Evolutionary conservation across 1,284 basidiomycete species (phyloP), one percentile per base, ranked within the genome.

Genomic region (Fomitopsis pinicola): DNA sequence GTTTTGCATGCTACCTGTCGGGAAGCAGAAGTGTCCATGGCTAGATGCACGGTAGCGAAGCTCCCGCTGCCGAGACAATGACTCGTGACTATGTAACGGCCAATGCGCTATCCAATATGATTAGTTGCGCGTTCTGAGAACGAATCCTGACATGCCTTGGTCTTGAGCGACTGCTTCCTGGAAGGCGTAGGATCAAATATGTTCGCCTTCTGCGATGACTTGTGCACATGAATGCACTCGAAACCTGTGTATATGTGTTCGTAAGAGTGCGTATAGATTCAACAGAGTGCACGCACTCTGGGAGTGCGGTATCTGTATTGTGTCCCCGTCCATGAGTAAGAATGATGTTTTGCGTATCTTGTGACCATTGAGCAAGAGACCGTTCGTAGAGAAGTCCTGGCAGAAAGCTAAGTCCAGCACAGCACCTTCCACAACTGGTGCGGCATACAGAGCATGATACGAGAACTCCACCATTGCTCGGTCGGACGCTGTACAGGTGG

Each of bases 1-100:
- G 85, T 91, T 73, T 95, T 95, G 75, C 91, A 92, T 8, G 92
- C 92, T 30, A 91, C 89, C 73, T 94, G 92, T 53, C 84, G 80
- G 65, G 82, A 78, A 38, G 79, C 80, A n/a, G 73, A 68, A 5
- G 78, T 79, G 67, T 92, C 88, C 59, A 88, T 77, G 14, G 89
- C 90, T 36, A 94, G 81, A 69, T 92, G 86, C 2, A 94, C 89
- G 0, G 84, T 88, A 0, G 91, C 90, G 72, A 92, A 94, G n/a
- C 86, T 86, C 0, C 92, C 92, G 33, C 83, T 86, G 55, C 90
- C 90, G 12, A 92, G 80, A 65, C 86, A 88, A 65, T 92, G 88
- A 1, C 87, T 86, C 19, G 87, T 89, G 22, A 92, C 83, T 15
- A 83, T 74, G 69, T 88, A 91, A 48, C 78, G 76, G 22, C 87